phyloP scores from a whole-genome alignment of 257 asterid genomes.

The Petunia secreta region DNA sequence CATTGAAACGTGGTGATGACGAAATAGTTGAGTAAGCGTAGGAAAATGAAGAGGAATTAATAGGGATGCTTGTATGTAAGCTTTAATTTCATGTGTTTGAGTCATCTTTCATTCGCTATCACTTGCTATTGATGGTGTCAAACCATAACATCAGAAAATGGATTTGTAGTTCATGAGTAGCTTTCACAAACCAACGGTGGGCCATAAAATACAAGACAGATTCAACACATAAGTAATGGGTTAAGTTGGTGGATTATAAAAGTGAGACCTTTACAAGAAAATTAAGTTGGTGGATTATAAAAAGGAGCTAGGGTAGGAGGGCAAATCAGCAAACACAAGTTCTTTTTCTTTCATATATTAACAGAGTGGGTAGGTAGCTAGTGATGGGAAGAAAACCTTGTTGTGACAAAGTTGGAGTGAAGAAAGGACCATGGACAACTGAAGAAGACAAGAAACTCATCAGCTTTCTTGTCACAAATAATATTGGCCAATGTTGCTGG shows the following conservation, averaged over 20 bases:
- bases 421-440: slow-evolving; percentile 98
- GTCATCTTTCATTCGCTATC: slow-evolving; percentile 44
- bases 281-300: slow-evolving; percentile 42
- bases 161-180: slow-evolving; percentile 60
- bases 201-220: slow-evolving; percentile 38
- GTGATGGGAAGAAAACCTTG: slow-evolving; percentile 95
- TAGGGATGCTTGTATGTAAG: background rate
- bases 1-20: slow-evolving; percentile 65
- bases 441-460: slow-evolving; percentile 94
- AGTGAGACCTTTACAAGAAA: slow-evolving; percentile 19
- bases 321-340: slow-evolving; percentile 28
- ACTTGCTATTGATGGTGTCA: slow-evolving; percentile 41
- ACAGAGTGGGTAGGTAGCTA: background rate
- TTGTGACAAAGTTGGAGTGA: slow-evolving; percentile 93
- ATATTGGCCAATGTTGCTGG: slow-evolving; percentile 91
- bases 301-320: slow-evolving; percentile 67
- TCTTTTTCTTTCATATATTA: background rate
- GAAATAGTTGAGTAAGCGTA: slow-evolving; percentile 68
- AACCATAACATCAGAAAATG: slow-evolving; percentile 46
- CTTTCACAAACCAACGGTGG: slow-evolving; percentile 78
- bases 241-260: too few relatives aligned
- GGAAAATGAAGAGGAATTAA: slow-evolving; percentile 32
- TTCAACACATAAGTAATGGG: too few relatives aligned
- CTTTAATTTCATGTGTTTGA: background rate
- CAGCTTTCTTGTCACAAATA: slow-evolving; percentile 67